Base-by-base conservation (phyloP, 83 land plant genomes). In the Picea mariana region DNA sequence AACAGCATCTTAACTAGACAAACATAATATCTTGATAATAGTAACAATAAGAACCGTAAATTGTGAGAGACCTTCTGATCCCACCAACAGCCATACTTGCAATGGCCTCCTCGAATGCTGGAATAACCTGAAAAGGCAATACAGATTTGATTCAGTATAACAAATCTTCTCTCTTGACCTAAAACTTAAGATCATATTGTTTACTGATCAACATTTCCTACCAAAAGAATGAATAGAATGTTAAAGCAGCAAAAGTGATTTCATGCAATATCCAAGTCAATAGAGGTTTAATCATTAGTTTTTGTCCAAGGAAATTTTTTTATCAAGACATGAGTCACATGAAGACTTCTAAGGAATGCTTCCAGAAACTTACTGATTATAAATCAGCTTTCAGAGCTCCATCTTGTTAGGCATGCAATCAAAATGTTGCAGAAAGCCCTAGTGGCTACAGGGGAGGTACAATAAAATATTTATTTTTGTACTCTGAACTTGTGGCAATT, bases 41-140 rank as follows among this genome's bases (percentile, higher is more conserved):
- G 11, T 9, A 49, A 49, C 49, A 44, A 49, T 49, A 8, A 9
- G 9, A 49, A 58, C 58, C 42, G 72, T 21, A 62, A 24, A 58
- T 44, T 9, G 62, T 17, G 24, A 21, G 3, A 38, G 21, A 96
- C 99, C 97, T 95, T 81, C 99, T 84, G 55, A 96, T 75, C 49
- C 97, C 98, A 49, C 97, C 99, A 17, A 87, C 83, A 66, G 90
- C 82, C 97, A 96, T 95, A 67, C 96, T 90, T 75, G 80, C 62
- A 61, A 96, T 73, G 82, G 97, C 99, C 78, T 96, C 97, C 86
- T 95, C 99, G 88, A 96, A 96, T 38, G 99, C 99, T 11, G 97
- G 98, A 59, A 96, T 96, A 21, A 96, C 99, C 97, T 96, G 85
- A 47, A 79, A 65, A 67, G 77, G n/a, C 77, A 38, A 49, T 38